Base-by-base conservation (phyloP, 2,329 filamentous ascomycete species). In the Aspergillus floridensis region DNA sequence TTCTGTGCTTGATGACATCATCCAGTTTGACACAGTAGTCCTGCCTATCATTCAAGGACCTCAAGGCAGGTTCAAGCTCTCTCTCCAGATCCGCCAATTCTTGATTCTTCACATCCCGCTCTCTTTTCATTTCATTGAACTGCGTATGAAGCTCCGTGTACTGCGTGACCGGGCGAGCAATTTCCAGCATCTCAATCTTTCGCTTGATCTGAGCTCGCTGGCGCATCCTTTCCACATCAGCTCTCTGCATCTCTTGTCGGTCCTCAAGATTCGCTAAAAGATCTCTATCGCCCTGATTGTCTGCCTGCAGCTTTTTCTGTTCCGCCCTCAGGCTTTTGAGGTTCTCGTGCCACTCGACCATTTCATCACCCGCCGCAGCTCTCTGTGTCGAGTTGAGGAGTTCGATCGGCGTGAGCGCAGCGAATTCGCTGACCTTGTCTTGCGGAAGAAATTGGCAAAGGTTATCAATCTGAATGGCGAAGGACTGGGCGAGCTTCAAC, bases 391-490 rank as follows among this genome's bases (percentile, higher is more conserved):
- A 91, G 60, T 87, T 83, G 0, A 99, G 82, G 21, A 97, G 83
- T 49, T 96, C 89, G 12, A 96, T 81, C 0, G 93, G 89, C 8
- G 86, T 90, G 66, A 96, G 85, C 5, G 85, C 89, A 5, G 95
- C 92, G 72, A 99, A 99, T 71, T 97, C 93, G 24, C 92, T 91
- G 1, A 99, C 95, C 66, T 93, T 90, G 72, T 99, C 95, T 74
- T 99, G 95, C 0, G 95, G 95, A 49, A 99, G 79, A 68, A 99
- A 99, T 73, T 99, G 95, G 74, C 95, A 99, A 2, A 99, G 82
- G 67, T 99, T 99, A 79, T 99, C 95, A 64, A 98, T 91, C 75
- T 99, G 95, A 54, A 99, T 98, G 52, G 89, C 89, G 69, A 96
- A 87, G 10, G 82, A 82, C 60, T 81, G 84, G 61, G 88, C 89